Conservation (phyloP, 2,329 filamentous ascomycete species). For the Ambrosiella cleistominuta region DNA sequence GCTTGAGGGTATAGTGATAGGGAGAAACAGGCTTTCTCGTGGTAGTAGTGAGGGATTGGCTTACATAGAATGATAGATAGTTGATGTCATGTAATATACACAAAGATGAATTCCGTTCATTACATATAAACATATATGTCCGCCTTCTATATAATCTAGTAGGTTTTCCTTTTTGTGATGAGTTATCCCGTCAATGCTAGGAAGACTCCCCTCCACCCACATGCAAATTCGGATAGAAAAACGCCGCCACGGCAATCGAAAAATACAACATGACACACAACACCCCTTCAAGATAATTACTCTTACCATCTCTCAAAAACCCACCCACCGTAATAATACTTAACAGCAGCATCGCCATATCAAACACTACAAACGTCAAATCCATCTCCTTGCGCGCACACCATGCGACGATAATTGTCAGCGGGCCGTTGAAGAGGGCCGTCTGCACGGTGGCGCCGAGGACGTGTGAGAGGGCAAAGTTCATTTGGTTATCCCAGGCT, state of each 20-base stretch:
- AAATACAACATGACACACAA: conserved; percentile 55
- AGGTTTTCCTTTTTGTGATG: neutral
- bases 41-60: neutral
- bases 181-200: neutral
- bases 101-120: neutral
- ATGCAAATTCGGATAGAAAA: conserved; percentile 32
- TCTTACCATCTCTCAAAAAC: conserved; percentile 74
- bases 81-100: too few species aligned
- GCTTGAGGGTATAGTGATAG: conserved; percentile 27
- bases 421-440: conserved; percentile 68
- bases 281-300: conserved; percentile 75
- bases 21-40: neutral
- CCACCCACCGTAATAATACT: conserved; percentile 75
- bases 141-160: neutral
- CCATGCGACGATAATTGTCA: conserved; percentile 75
- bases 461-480: conserved; percentile 71
- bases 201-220: neutral
- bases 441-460: conserved; percentile 80
- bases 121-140: neutral
- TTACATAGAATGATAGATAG: neutral
- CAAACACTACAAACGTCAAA: conserved; percentile 74
- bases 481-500: conserved; percentile 69
- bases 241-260: conserved; percentile 41
- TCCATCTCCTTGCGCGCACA: conserved; percentile 53
- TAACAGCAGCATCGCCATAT: conserved; percentile 63